phyloP scores from a whole-genome alignment of 768 basidiomycete genomes.

The Psilocybe subaeruginosa region DNA sequence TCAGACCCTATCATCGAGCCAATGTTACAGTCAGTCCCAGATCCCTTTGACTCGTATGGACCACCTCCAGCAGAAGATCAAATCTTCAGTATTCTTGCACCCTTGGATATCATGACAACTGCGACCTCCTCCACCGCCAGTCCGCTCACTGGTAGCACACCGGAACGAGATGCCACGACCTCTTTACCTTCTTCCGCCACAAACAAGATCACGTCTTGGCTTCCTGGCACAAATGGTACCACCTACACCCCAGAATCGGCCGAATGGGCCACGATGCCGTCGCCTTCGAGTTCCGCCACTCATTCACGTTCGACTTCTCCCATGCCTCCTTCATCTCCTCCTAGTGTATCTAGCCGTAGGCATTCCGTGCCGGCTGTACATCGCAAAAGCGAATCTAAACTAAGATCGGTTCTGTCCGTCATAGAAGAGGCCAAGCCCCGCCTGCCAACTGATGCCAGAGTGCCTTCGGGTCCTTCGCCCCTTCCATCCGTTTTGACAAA shows the following conservation, averaged over 20 bases:
- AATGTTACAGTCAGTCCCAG: conserved; percentile 87
- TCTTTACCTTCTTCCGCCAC: conserved; percentile 33
- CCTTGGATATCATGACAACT: conserved; percentile 73
- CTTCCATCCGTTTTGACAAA: conserved; percentile 26
- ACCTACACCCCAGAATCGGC: conserved; percentile 54
- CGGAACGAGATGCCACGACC: conserved; percentile 40
- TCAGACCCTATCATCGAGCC: conserved; percentile 91
- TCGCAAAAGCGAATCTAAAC: conserved; percentile 67
- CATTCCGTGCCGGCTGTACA: conserved; percentile 52
- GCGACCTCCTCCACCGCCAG: conserved; percentile 58
- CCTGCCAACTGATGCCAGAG: conserved; percentile 25
- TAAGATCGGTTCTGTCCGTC: conserved; percentile 71
- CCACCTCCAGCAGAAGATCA: conserved; percentile 87
- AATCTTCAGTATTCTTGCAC: conserved; percentile 92
- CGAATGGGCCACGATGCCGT: conserved; percentile 55
- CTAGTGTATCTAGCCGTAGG: conserved; percentile 43
- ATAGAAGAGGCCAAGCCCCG: conserved; percentile 64
- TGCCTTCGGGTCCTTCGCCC: conserved; percentile 20
- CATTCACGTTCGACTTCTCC: conserved; percentile 60
- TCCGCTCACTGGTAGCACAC: conserved; percentile 53
- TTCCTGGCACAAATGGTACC: conserved; percentile 43
- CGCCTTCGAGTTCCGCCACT: conserved; percentile 38
- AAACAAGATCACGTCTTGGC: conserved; percentile 44
- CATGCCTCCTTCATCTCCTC: conserved; percentile 39
- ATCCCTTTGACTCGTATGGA: conserved; percentile 92